phyloP scores from a whole-genome alignment of 2,329 filamentous ascomycete species.

The Cladophialophora exuberans region DNA sequence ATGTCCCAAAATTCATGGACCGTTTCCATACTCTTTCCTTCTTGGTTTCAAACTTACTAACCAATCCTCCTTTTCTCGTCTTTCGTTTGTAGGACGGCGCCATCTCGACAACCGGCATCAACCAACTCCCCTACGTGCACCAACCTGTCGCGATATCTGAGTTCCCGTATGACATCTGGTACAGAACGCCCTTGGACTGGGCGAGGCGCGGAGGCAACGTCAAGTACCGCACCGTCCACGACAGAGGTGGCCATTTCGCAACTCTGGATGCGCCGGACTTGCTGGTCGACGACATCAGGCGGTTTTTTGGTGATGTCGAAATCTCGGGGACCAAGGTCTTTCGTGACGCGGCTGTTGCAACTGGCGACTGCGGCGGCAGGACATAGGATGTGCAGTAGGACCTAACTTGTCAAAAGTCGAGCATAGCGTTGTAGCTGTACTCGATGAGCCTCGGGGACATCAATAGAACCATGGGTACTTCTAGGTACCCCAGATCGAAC shows the following conservation, averaged over 20 bases:
- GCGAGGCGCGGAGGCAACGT: conserved; percentile 17
- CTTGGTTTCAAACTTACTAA: no score
- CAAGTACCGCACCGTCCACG: conserved; percentile 21
- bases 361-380: no score
- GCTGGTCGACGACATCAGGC: conserved; percentile 49
- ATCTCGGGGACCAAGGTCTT: no score
- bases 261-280: conserved; percentile 53
- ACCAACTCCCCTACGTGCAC: conserved; percentile 9
- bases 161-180: conserved; percentile 22
- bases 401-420: no score
- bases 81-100: conserved; percentile 10
- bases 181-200: conserved; percentile 18
- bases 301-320: conserved; percentile 51
- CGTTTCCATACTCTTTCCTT: background rate
- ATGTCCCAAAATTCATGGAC: no score
- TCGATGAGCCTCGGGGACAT: no score
- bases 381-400: no score
- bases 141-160: conserved; percentile 22
- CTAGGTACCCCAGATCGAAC: no score
- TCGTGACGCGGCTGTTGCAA: no score
- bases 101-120: conserved; percentile 4
- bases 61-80: no score
- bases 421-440: no score
- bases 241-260: conserved; percentile 56
- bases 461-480: no score